These are phyloP conservation scores for Apiospora malaysiana DNA, from an alignment of 2,329 filamentous ascomycete genomes.

Conservation along the genomic window DNA sequence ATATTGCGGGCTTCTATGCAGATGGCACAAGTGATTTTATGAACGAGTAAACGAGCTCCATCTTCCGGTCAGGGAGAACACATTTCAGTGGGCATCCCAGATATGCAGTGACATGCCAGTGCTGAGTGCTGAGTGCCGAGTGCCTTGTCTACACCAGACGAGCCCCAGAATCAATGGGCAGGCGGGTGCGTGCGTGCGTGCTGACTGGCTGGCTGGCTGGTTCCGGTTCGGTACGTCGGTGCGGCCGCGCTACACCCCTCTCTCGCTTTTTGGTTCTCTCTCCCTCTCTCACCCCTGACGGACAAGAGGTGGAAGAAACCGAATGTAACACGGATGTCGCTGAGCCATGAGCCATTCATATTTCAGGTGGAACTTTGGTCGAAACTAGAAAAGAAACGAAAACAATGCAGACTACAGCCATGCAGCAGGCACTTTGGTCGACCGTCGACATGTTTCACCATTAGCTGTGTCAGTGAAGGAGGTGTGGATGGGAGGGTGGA, in stretches of 20 bases:
- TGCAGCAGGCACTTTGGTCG: slow-evolving; percentile 10
- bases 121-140: no score
- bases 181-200: neutral
- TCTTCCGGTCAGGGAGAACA: neutral
- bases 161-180: neutral
- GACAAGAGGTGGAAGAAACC: neutral
- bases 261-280: neutral
- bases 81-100: neutral
- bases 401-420: neutral
- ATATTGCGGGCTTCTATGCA: neutral
- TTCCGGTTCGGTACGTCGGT: neutral
- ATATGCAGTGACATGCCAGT: neutral
- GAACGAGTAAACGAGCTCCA: neutral
- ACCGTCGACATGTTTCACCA: slow-evolving; percentile 18
- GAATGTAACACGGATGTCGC: slow-evolving; percentile 18
- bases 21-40: neutral
- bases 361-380: slow-evolving; percentile 10
- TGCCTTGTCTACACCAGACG: neutral
- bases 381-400: slow-evolving; percentile 20
- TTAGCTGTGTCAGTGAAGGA: slow-evolving; percentile 4
- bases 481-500: neutral
- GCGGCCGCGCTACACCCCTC: neutral
- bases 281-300: neutral
- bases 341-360: slow-evolving; percentile 2
- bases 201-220: neutral